A percentile compares a stretch with the other conserved stretches of the same genome.
These are phyloP conservation scores for Choiromyces venosus DNA, from an alignment of 495 filamentous ascomycete species.

Conservation along the genomic window DNA sequence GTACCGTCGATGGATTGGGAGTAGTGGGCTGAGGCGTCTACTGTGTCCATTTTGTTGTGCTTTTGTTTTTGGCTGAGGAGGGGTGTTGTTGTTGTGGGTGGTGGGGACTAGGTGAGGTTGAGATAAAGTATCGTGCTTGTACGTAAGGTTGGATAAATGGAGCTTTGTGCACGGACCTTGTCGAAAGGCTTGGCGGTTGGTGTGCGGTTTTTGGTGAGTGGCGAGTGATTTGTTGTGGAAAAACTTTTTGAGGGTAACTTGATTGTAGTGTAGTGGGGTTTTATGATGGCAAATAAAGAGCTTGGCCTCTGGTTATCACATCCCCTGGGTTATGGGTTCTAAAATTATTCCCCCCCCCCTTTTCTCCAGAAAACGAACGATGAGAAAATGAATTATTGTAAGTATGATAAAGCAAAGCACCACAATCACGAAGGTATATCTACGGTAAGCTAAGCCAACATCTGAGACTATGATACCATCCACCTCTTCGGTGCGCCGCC, in stretches of 20 bases:
- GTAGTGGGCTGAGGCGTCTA: constrained; percentile 38
- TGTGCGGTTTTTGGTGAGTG: neutral
- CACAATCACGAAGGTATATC: neutral
- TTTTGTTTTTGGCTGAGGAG: neutral
- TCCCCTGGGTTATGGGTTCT: neutral
- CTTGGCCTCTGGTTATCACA: neutral
- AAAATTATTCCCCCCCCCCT: neutral
- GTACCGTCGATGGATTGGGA: constrained; percentile 24
- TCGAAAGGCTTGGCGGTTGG: neutral
- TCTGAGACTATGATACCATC: neutral
- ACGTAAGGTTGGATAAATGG: too few species aligned
- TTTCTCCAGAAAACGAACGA: too few species aligned
- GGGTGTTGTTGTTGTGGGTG: too few species aligned
- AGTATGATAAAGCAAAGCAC: neutral
- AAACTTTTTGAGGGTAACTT: neutral
- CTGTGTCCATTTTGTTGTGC: constrained; percentile 27
- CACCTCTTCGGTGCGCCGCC: neutral
- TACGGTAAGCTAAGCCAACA: neutral
- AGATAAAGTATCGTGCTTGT: neutral
- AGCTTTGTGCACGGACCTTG: neutral
- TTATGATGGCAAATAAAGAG: neutral
- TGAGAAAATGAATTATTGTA: neutral
- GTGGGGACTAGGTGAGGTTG: neutral
- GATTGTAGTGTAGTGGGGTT: too few species aligned
- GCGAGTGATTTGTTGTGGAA: neutral